These are phyloP conservation scores for Globisporangium rhizosaccharum DNA, from an alignment of 352 stramenopile species.

Conservation along the genomic window DNA sequence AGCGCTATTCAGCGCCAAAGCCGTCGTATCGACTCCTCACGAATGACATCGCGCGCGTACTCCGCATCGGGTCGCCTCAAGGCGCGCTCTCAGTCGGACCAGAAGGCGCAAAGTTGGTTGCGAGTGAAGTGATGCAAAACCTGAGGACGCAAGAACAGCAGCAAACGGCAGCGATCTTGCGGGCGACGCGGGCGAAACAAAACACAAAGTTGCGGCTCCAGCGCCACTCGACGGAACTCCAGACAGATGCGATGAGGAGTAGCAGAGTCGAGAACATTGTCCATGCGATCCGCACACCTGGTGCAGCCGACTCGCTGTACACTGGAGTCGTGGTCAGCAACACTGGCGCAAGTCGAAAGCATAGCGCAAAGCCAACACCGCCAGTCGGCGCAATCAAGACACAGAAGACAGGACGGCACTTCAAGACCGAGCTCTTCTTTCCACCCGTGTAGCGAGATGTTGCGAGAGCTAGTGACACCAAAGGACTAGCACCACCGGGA, in stretches of 20 bases:
- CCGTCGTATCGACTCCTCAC: constrained; percentile 45
- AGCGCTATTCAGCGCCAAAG: constrained; percentile 2
- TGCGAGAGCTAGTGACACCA: neutral
- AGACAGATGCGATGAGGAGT: neutral
- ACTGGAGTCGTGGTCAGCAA: constrained; percentile 19
- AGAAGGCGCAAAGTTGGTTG: constrained; percentile 15
- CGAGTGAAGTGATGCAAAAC: constrained; percentile 22
- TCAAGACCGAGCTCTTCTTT: constrained; percentile 33
- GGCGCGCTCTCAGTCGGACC: constrained; percentile 8
- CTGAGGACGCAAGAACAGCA: constrained; percentile 24
- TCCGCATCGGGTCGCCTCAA: constrained; percentile 39
- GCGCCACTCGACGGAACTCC: constrained; percentile 9
- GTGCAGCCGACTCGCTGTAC: constrained; percentile 23
- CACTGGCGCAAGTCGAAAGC: constrained; percentile 1
- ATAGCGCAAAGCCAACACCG: neutral
- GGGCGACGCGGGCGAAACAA: constrained; percentile 19
- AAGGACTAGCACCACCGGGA: too few relatives aligned
- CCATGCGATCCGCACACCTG: constrained; percentile 16
- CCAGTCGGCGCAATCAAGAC: constrained; percentile 10
- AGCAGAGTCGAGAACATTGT: constrained; percentile 25
- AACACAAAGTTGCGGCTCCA: constrained; percentile 11
- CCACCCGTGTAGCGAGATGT: constrained; percentile 11
- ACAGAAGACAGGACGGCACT: constrained; percentile 23
- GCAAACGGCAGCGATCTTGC: constrained; percentile 21
- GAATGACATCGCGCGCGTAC: constrained; percentile 40